phyloP scores from a whole-genome alignment of 2,329 filamentous ascomycete species.

The Diaporthe vexans region DNA sequence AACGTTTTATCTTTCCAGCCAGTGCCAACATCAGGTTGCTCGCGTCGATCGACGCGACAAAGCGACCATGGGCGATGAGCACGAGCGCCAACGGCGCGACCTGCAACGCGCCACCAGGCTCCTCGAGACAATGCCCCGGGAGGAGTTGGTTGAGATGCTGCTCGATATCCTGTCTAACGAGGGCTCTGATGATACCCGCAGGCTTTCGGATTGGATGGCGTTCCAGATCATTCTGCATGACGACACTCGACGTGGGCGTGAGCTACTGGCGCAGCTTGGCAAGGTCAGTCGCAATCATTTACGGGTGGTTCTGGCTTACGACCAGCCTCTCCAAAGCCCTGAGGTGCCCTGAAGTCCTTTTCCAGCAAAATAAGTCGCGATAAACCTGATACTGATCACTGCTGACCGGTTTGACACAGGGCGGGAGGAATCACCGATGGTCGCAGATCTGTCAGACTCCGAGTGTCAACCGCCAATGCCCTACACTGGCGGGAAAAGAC shows the following conservation, averaged over 20 bases:
- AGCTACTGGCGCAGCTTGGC: not conserved
- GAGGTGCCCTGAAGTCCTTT: fast-evolving
- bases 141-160: slow-evolving; percentile 1
- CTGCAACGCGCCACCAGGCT: not conserved
- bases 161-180: not conserved
- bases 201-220: not conserved
- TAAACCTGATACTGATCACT: no score
- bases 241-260: not conserved
- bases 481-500: no score
- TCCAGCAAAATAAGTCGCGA: not conserved
- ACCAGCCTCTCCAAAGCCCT: not conserved
- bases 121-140: not conserved
- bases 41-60: no score
- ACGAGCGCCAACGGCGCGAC: not conserved
- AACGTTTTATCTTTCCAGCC: not conserved
- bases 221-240: slow-evolving; percentile 9
- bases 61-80: not conserved
- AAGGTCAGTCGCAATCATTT: not conserved
- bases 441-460: not conserved
- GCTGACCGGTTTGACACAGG: not conserved
- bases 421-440: not conserved
- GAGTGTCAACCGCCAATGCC: not conserved
- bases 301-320: no score
- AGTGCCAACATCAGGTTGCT: not conserved
- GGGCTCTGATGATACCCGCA: slow-evolving; percentile 1